Percentiles rank a stretch among this genome's conserved stretches.
phyloP scores from a whole-genome alignment of 768 basidiomycete genomes.

The Trametes elegans region DNA sequence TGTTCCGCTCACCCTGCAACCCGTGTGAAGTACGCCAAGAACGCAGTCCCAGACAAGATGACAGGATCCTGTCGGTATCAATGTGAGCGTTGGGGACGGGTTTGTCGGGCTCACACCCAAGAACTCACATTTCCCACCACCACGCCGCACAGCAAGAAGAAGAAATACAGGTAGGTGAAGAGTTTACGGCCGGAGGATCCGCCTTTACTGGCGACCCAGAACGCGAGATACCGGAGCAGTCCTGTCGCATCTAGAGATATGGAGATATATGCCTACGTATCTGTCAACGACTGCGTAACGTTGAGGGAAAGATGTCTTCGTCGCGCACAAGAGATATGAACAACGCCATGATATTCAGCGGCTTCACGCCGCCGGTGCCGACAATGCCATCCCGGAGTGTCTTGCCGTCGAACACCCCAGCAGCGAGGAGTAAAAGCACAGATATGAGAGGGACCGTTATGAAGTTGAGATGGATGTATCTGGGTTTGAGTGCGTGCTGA shows the following conservation, averaged over 20 bases:
- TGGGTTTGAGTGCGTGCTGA: neutral
- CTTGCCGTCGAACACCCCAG: slow-evolving; percentile 27
- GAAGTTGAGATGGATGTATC: slow-evolving; percentile 30
- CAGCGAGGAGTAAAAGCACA: slow-evolving; percentile 30
- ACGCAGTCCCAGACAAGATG: slow-evolving; percentile 87
- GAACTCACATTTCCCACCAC: slow-evolving; percentile 69
- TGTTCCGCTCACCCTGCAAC: slow-evolving; percentile 43
- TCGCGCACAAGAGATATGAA: slow-evolving; percentile 72
- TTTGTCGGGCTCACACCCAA: neutral
- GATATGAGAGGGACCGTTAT: slow-evolving; percentile 32
- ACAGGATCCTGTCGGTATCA: slow-evolving; percentile 71
- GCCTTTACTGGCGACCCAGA: slow-evolving; percentile 77
- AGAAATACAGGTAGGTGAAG: slow-evolving; percentile 78
- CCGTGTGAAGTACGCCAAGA: slow-evolving; percentile 84
- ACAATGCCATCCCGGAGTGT: slow-evolving; percentile 78
- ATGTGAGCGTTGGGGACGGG: neutral
- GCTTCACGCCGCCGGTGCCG: slow-evolving; percentile 74
- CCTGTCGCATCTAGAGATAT: slow-evolving; percentile 91
- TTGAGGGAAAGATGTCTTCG: neutral
- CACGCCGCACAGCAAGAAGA: slow-evolving; percentile 76
- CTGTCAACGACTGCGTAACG: neutral
- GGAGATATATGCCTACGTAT: slow-evolving; percentile 69
- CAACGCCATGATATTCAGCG: slow-evolving; percentile 90
- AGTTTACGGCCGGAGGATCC: slow-evolving; percentile 70
- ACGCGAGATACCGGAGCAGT: slow-evolving; percentile 80